A percentile compares a stretch with the other conserved stretches of the same genome.
Conservation (phyloP, 805 yeast species). For the Pichia nanzhaoensis region DNA sequence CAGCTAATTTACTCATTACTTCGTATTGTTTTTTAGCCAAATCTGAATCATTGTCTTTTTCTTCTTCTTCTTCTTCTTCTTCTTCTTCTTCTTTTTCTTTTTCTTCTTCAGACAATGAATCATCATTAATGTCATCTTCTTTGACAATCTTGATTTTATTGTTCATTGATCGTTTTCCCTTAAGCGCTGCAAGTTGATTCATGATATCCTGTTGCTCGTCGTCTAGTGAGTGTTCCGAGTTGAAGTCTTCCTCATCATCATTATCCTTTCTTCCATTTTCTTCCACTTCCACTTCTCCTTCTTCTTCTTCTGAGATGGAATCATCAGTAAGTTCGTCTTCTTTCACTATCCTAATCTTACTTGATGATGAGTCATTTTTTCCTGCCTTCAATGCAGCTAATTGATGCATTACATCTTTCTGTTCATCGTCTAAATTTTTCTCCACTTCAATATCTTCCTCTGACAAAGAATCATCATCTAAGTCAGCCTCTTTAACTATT, state of each 20-base stretch:
- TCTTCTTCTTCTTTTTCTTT: conserved; percentile 24
- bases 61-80: conserved; percentile 20
- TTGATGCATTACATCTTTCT: conserved; percentile 23
- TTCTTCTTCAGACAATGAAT: conserved; percentile 12
- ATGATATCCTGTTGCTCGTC: conserved; percentile 25
- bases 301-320: conserved; percentile 13
- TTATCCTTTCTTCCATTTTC: conserved; percentile 10
- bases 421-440: conserved; percentile 21
- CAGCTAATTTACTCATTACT: conserved; percentile 12
- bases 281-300: conserved; percentile 26
- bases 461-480: conserved; percentile 11
- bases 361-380: conserved; percentile 22
- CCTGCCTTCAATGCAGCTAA: conserved; percentile 22
- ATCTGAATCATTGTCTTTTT: conserved; percentile 1
- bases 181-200: conserved; percentile 37
- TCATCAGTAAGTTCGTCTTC: conserved; percentile 25
- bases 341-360: conserved; percentile 27
- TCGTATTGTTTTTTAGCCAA: conserved; percentile 11
- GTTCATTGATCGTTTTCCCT: conserved; percentile 20
- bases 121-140: conserved; percentile 24
- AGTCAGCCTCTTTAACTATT: conserved; percentile 17
- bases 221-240: conserved; percentile 11
- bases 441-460: conserved; percentile 19
- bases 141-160: conserved; percentile 26
- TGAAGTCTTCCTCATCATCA: background rate